Percentiles rank a stretch among this genome's conserved stretches.
Evolutionary conservation across 2,329 filamentous ascomycete genomes (phyloP).

Genomic region (Fusarium caatingaense): DNA sequence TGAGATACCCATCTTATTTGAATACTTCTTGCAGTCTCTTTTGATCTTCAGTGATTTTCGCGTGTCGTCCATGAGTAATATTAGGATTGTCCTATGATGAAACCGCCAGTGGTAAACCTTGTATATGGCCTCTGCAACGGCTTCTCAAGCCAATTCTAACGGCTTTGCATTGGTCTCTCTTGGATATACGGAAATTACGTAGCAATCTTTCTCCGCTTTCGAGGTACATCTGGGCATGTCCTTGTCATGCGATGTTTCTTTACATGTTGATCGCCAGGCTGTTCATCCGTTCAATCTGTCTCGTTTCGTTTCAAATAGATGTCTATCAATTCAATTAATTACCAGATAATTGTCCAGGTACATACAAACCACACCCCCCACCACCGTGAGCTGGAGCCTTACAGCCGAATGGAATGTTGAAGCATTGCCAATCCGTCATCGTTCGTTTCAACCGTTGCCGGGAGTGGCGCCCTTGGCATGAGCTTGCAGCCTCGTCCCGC

Average conservation of each 20-base stretch:
- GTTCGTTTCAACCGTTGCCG: slow-evolving; percentile 35
- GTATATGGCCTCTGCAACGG: background rate
- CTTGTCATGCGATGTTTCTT: slow-evolving; percentile 3
- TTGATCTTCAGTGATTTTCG: background rate
- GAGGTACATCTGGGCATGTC: background rate
- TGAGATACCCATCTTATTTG: slow-evolving; percentile 29
- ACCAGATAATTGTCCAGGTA: background rate
- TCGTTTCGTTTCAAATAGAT: slow-evolving; percentile 3
- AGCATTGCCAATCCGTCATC: slow-evolving; percentile 16
- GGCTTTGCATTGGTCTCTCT: background rate
- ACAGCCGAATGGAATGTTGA: slow-evolving; percentile 21
- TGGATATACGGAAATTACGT: background rate
- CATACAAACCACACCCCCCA: slow-evolving; percentile 4
- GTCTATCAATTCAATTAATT: background rate
- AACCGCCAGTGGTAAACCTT: background rate
- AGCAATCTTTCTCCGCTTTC: background rate
- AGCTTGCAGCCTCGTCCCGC: slow-evolving; percentile 8
- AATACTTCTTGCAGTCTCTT: background rate
- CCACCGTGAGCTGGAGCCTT: background rate
- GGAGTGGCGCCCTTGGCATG: slow-evolving; percentile 35
- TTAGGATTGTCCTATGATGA: slow-evolving; percentile 1
- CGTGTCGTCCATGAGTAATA: background rate
- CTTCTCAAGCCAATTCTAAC: background rate
- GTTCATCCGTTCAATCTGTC: background rate
- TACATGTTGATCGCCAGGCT: background rate